Evolutionary conservation across 257 asterid species (phyloP).

Genomic region (Coffea canephora): DNA sequence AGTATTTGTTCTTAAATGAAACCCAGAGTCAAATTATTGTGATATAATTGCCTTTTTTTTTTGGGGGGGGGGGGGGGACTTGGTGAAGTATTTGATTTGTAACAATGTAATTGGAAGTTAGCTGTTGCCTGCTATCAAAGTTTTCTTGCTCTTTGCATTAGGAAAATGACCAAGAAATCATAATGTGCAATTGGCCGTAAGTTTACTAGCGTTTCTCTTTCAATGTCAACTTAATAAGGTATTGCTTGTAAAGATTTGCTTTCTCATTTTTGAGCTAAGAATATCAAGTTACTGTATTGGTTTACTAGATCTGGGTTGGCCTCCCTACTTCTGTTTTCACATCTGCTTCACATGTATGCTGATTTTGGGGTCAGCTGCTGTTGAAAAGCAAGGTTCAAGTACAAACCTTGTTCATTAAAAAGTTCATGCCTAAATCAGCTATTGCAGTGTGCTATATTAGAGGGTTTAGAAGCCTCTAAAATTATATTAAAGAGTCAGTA

Average conservation of each 20-base stretch:
- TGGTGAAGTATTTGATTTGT: background rate
- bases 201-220: background rate
- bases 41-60: background rate
- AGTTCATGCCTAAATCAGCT: background rate
- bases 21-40: background rate
- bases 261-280: background rate
- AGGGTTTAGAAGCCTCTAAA: background rate
- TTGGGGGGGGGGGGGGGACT: background rate
- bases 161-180: background rate
- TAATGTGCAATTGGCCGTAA: too few species aligned
- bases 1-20: background rate
- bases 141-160: background rate
- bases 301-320: background rate
- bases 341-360: too few species aligned
- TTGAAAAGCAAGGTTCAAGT: too few species aligned
- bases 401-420: background rate
- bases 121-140: background rate
- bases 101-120: background rate
- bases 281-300: background rate
- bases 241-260: slow-evolving; percentile 1
- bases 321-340: too few species aligned
- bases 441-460: background rate
- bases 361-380: too few species aligned
- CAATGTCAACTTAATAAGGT: background rate
- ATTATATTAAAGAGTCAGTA: background rate